Percentiles rank a stretch among this genome's conserved stretches.
These are phyloP conservation scores for Talaromyces rugulosus DNA, from an alignment of 2,329 filamentous ascomycete genomes.

Conservation along the genomic window DNA sequence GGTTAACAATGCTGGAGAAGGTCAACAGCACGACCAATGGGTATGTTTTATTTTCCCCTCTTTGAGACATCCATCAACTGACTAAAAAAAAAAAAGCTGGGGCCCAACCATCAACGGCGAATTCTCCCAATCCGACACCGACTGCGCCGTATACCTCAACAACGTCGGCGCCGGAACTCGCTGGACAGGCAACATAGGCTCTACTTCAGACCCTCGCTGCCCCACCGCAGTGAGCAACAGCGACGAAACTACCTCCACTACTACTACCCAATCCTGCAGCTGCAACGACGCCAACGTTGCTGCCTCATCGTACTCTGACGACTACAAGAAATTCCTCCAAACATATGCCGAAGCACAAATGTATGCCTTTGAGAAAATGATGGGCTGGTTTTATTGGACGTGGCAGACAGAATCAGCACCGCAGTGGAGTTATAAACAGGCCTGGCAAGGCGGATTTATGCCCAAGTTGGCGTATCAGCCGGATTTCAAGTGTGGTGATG, in stretches of 20 bases:
- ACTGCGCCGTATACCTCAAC: slow-evolving; percentile 83
- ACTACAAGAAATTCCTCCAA: slow-evolving; percentile 79
- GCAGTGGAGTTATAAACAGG: slow-evolving; percentile 69
- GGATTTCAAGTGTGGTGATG: slow-evolving; percentile 61
- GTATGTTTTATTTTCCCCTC: slow-evolving; percentile 25
- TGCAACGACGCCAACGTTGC: slow-evolving; percentile 75
- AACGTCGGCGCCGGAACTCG: slow-evolving; percentile 84
- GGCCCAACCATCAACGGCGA: slow-evolving; percentile 93
- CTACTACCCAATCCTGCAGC: slow-evolving; percentile 51
- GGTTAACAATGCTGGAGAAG: slow-evolving; percentile 71
- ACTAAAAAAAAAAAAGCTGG: slow-evolving; percentile 48
- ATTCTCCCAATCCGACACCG: slow-evolving; percentile 96
- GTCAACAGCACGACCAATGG: slow-evolving; percentile 71
- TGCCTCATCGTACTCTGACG: slow-evolving; percentile 59
- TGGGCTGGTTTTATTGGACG: slow-evolving; percentile 99
- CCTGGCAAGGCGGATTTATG: slow-evolving; percentile 73
- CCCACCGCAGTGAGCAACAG: slow-evolving; percentile 55
- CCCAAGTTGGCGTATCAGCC: slow-evolving; percentile 69
- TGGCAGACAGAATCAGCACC: slow-evolving; percentile 83
- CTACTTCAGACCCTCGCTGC: slow-evolving; percentile 60
- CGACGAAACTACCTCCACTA: slow-evolving; percentile 29
- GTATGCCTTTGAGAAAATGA: slow-evolving; percentile 84
- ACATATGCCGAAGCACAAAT: slow-evolving; percentile 97
- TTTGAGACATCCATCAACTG: background rate
- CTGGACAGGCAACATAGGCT: slow-evolving; percentile 65